These are phyloP conservation scores for Parasitella parasitica DNA, from an alignment of 371 early-diverging fungal genomes.

Conservation along the genomic window DNA sequence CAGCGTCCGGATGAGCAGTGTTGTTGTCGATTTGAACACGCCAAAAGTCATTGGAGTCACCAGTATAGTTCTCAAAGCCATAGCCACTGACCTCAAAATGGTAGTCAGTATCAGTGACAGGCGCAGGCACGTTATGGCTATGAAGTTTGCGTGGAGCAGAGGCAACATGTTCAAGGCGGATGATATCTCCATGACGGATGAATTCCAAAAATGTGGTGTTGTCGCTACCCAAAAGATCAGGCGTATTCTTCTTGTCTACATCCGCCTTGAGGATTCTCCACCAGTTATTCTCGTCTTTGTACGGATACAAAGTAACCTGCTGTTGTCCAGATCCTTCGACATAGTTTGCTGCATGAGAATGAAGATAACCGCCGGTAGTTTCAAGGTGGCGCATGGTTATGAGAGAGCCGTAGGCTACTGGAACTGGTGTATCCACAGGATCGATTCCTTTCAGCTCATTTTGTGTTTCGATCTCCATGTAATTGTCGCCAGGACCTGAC, in stretches of 20 bases:
- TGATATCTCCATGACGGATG: conserved; percentile 55
- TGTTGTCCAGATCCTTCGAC: conserved; percentile 88
- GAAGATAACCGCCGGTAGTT: conserved; percentile 79
- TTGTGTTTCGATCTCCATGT: conserved; percentile 90
- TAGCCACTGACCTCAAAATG: conserved; percentile 86
- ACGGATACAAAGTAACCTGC: conserved; percentile 92
- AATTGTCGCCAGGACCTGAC: conserved; percentile 90
- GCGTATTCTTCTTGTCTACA: conserved; percentile 3
- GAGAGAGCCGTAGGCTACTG: conserved; percentile 77
- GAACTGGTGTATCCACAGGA: conserved; percentile 55
- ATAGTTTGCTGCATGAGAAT: conserved; percentile 86
- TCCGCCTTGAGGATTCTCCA: conserved; percentile 71
- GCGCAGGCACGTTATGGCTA: conserved; percentile 60
- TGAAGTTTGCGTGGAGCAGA: conserved; percentile 48
- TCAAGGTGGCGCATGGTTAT: conserved; percentile 77
- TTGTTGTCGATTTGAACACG: conserved; percentile 63
- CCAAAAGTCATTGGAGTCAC: conserved; percentile 74
- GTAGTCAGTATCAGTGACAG: conserved; percentile 85
- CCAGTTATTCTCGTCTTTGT: conserved; percentile 83
- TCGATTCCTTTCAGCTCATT: conserved; percentile 76
- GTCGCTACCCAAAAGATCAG: conserved; percentile 38
- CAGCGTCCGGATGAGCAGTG: conserved; percentile 47
- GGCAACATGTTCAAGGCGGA: conserved; percentile 58
- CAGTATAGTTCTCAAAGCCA: conserved; percentile 47
- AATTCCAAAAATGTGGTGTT: conserved; percentile 43